Conservation (phyloP, 371 early-diverging fungal genomes). For the Mortierella sp. region DNA sequence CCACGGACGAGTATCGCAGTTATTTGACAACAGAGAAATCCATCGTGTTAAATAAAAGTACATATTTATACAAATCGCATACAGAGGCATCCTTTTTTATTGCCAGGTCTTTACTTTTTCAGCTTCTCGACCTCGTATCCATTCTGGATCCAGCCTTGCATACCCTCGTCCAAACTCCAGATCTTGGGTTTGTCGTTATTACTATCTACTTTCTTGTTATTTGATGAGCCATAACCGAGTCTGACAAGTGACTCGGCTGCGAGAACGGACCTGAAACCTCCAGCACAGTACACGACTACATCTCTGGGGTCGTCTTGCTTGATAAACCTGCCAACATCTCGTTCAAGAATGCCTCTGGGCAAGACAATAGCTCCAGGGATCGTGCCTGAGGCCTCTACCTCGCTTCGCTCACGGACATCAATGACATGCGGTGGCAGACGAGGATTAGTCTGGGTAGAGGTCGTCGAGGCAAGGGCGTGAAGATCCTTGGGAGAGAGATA, state of each 20-base stretch:
- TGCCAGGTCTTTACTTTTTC: background rate
- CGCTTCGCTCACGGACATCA: slow-evolving; percentile 57
- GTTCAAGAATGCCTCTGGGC: slow-evolving; percentile 56
- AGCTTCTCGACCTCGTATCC: slow-evolving; percentile 44
- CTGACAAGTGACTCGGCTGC: slow-evolving; percentile 69
- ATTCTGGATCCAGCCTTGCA: slow-evolving; percentile 52
- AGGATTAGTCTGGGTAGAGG: slow-evolving; percentile 11
- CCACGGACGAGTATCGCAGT: background rate
- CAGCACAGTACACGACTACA: slow-evolving; percentile 70
- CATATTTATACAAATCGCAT: no score
- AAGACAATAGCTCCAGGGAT: slow-evolving; percentile 57
- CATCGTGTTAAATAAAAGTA: no score
- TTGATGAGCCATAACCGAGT: slow-evolving; percentile 65
- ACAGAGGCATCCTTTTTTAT: background rate
- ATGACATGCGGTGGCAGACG: slow-evolving; percentile 43
- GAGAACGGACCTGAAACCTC: slow-evolving; percentile 64
- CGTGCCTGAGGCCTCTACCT: slow-evolving; percentile 52
- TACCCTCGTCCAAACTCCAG: slow-evolving; percentile 47
- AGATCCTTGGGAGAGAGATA: slow-evolving; percentile 55
- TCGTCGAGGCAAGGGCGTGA: slow-evolving; percentile 8
- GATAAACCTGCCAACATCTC: slow-evolving; percentile 53
- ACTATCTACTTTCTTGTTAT: slow-evolving; percentile 5
- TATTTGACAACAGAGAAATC: slow-evolving; percentile 1
- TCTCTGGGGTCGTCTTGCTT: slow-evolving; percentile 49
- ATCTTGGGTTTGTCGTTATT: slow-evolving; percentile 14